Base-by-base conservation (phyloP, 2,329 filamentous ascomycete genomes). In the Rhinocladiella similis region DNA sequence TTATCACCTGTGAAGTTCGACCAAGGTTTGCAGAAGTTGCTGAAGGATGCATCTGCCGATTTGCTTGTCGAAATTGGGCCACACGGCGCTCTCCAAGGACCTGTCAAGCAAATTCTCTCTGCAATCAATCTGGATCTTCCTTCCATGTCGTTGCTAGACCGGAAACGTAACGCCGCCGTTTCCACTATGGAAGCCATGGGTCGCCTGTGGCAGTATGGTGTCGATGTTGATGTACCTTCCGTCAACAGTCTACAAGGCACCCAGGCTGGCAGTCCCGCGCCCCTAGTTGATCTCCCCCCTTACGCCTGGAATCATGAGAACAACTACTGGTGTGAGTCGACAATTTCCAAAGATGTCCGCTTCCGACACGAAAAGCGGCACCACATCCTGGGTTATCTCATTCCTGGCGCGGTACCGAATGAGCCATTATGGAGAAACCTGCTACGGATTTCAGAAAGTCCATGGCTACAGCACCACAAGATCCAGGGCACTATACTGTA, bases 271-370 rank as follows among this genome's bases (percentile, higher is more conserved):
- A 52, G 12, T 13, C 12, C 29, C 19, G 29, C n/a, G 14, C 18
- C n/a, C 56, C 58, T 70, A 43, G 62, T 54, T 2, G 66, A 70
- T 33, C 54, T 77, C 0, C 79, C 80, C 1, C 54, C 64, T 0
- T 83, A 82, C 54, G 71, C 74, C 0, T 82, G 79, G 76, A 75
- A 81, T 42, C 78, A 81, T 61, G 70, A 72, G 1, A 70, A 72
- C 22, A 54, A 62, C 1, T 70, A 76, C 59, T 79, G 75, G 68
- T 69, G 74, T 19, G 75, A 80, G 56, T 75, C 76, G 14, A 70
- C 77, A 3, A 62, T 78, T 4, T 67, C 69, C 1, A 59, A 68
- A 1, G 75, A 75, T 16, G 71, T 72, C 14, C 70, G 78, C 22
- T 72, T 73, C 54, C 70, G 74, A 19, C 65, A 65, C 2, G 57